Conservation (phyloP, 1,139 yeast genomes). For the Suhomyces bokatorum region DNA sequence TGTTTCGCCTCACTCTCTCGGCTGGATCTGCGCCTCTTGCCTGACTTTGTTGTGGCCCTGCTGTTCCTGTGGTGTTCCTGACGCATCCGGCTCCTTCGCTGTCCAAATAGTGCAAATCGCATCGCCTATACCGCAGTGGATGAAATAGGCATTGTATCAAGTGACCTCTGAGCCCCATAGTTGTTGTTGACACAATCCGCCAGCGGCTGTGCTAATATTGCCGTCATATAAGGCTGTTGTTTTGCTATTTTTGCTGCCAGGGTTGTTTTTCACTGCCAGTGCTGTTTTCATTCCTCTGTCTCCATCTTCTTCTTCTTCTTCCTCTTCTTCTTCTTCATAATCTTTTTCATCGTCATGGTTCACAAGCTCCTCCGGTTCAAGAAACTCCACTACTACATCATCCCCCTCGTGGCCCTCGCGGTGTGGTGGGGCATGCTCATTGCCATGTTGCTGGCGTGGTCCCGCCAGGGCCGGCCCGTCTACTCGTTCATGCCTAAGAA, state of each 20-base stretch:
- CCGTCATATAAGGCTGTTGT: background rate
- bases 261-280: background rate
- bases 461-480: constrained; percentile 73
- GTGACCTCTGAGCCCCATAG: background rate
- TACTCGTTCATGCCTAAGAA: constrained; percentile 53
- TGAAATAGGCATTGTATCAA: background rate
- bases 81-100: too few species aligned
- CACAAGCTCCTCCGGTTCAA: constrained; percentile 18
- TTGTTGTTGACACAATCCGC: background rate
- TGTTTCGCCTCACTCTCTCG: background rate
- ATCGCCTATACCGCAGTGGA: background rate
- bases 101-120: background rate
- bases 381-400: constrained; percentile 25
- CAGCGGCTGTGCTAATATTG: background rate
- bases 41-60: too few species aligned
- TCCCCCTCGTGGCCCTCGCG: constrained; percentile 58
- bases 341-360: too few species aligned
- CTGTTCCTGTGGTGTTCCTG: too few species aligned
- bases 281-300: too few species aligned
- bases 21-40: background rate
- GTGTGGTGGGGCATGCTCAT: constrained; percentile 82
- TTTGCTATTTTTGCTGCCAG: background rate
- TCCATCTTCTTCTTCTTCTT: too few species aligned
- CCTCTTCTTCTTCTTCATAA: too few species aligned
- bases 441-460: constrained; percentile 68